phyloP scores from a whole-genome alignment of 805 yeast genomes.

The Grigorovia yakushimaensis region DNA sequence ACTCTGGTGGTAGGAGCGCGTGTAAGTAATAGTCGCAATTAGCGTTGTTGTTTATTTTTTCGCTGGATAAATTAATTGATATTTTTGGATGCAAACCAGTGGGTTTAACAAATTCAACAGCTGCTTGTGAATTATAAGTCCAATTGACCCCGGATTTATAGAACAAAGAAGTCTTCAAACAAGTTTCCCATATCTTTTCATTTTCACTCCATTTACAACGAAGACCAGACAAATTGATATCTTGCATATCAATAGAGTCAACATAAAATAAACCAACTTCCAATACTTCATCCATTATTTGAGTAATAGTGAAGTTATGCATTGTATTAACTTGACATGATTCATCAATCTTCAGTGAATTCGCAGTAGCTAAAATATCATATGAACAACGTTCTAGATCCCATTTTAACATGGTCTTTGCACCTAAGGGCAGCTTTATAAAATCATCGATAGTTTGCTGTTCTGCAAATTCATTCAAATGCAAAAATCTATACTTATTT shows the following conservation, averaged over 20 bases:
- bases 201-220: conserved; percentile 21
- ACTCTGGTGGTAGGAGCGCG: conserved; percentile 34
- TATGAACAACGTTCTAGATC: conserved; percentile 7
- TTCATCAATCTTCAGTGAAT: conserved; percentile 12
- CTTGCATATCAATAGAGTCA: conserved; percentile 15
- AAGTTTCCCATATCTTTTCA: conserved; percentile 10
- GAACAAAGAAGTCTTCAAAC: conserved; percentile 22
- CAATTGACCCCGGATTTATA: conserved; percentile 8
- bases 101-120: conserved; percentile 21
- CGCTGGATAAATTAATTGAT: conserved; percentile 8
- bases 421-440: neutral
- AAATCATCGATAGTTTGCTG: neutral
- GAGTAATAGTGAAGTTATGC: neutral
- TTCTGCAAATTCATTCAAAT: neutral
- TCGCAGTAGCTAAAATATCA: conserved; percentile 9
- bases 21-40: conserved; percentile 37
- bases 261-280: conserved; percentile 24
- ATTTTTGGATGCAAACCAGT: conserved; percentile 33
- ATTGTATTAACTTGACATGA: conserved; percentile 8
- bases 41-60: conserved; percentile 1
- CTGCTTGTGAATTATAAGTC: neutral
- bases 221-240: conserved; percentile 20
- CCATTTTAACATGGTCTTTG: conserved; percentile 1
- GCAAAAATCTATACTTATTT: conserved; percentile 5
- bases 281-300: conserved; percentile 5